phyloP scores from a whole-genome alignment of 2,329 filamentous ascomycete species.

The Penicillium sp. region DNA sequence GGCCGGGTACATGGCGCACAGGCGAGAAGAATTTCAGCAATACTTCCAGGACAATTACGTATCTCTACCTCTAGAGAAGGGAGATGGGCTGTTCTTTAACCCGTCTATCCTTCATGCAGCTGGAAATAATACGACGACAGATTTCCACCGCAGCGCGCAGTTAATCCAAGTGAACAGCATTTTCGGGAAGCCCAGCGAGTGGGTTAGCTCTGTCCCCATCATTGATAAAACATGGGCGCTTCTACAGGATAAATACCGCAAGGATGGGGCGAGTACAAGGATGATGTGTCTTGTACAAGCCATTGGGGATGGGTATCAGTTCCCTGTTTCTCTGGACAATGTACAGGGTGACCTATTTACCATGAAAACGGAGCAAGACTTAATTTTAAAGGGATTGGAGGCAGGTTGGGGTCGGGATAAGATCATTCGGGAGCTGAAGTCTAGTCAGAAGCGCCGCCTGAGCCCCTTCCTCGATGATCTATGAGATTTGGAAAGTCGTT shows the following conservation, averaged over 20 bases:
- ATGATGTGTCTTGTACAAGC: slow-evolving; percentile 56
- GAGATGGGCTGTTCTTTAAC: slow-evolving; percentile 69
- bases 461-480: no score
- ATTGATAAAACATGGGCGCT: slow-evolving; percentile 59
- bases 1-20: slow-evolving; percentile 64
- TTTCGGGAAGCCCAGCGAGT: slow-evolving; percentile 69
- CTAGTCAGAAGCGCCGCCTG: no score
- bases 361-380: slow-evolving; percentile 62
- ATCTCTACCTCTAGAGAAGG: slow-evolving; percentile 56
- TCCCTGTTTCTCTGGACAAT: slow-evolving; percentile 65
- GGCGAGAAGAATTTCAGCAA: slow-evolving; percentile 56
- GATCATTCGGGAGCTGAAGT: slow-evolving; percentile 48
- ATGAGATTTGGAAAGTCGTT: no score
- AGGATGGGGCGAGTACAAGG: slow-evolving; percentile 39
- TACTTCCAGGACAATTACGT: slow-evolving; percentile 62
- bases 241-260: slow-evolving; percentile 57
- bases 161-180: slow-evolving; percentile 65
- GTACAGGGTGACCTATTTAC: slow-evolving; percentile 63
- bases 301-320: slow-evolving; percentile 64
- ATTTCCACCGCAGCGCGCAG: slow-evolving; percentile 63
- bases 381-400: slow-evolving; percentile 53
- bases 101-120: slow-evolving; percentile 68
- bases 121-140: slow-evolving; percentile 57
- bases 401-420: slow-evolving; percentile 46
- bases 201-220: slow-evolving; percentile 58